Evolutionary conservation across 140 eudicot genomes (phyloP).

Genomic region (Ambrosia hybrid): DNA sequence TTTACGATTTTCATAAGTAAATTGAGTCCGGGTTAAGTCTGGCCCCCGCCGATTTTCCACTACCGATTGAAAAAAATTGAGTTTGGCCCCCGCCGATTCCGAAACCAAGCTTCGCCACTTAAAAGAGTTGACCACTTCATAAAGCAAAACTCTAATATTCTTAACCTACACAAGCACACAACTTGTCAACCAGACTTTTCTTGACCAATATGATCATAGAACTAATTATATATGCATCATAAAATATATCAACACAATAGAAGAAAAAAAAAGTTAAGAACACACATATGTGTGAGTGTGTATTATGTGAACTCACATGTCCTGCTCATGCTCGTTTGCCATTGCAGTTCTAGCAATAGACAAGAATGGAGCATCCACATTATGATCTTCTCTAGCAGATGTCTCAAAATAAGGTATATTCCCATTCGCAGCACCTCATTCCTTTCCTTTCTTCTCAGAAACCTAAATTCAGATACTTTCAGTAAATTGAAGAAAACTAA

Average conservation of each 20-base stretch:
- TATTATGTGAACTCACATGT: constrained; percentile 63
- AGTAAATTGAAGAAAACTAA: constrained; percentile 10
- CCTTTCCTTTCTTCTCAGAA: constrained; percentile 88
- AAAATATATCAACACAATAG: neutral
- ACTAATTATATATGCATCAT: neutral
- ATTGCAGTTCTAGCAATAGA: constrained; percentile 82
- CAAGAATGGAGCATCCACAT: constrained; percentile 80
- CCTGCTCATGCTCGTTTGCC: constrained; percentile 92
- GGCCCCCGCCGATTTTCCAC: too few species aligned
- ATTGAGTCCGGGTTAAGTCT: too few species aligned
- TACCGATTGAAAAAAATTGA: too few species aligned
- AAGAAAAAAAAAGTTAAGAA: neutral
- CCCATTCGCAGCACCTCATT: constrained; percentile 97
- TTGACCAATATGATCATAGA: neutral
- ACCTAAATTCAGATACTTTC: constrained; percentile 48
- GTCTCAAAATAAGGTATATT: constrained; percentile 95
- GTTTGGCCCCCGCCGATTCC: too few species aligned
- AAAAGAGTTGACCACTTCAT: neutral
- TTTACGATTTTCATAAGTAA: too few species aligned
- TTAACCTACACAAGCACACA: neutral
- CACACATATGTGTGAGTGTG: neutral
- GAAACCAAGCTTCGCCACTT: too few species aligned
- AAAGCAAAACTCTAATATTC: neutral
- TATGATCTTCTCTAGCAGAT: constrained; percentile 91
- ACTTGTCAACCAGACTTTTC: neutral